A percentile compares a stretch with the other conserved stretches of the same genome.
phyloP scores from a whole-genome alignment of 768 basidiomycete species.

The Rhodotorula sphaerocarpa region DNA sequence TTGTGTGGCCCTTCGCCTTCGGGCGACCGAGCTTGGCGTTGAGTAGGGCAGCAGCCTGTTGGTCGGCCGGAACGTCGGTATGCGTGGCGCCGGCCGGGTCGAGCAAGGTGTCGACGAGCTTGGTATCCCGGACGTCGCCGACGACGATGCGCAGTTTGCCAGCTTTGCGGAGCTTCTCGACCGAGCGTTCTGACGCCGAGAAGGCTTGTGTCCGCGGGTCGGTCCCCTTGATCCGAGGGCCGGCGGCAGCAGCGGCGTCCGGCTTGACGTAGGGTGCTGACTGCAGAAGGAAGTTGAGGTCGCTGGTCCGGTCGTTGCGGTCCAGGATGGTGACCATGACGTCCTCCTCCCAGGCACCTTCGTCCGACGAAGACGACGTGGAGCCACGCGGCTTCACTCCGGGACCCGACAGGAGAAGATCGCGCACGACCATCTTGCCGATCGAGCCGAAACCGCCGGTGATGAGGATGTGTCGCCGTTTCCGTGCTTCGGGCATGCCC shows the following conservation, averaged over 20 bases:
- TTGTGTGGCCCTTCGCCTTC: conserved; percentile 25
- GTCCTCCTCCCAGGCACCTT: conserved; percentile 27
- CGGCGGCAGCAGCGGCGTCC: not conserved
- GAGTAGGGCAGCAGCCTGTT: conserved; percentile 23
- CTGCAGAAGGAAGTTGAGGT: conserved; percentile 37
- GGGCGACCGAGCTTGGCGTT: conserved; percentile 16
- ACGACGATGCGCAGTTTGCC: conserved; percentile 32
- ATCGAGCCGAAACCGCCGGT: conserved; percentile 38
- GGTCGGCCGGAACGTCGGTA: conserved; percentile 6
- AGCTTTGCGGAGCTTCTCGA: conserved; percentile 21
- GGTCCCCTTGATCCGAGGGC: conserved; percentile 23
- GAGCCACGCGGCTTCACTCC: no score
- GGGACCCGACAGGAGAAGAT: conserved; percentile 34
- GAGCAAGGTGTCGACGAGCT: conserved; percentile 21
- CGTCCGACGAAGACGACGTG: conserved; percentile 2
- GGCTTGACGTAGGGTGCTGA: conserved; percentile 33
- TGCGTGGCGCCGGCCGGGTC: conserved; percentile 1
- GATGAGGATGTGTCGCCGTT: conserved; percentile 35
- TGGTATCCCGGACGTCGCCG: conserved; percentile 30
- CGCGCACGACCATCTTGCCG: conserved; percentile 36
- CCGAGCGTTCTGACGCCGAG: conserved; percentile 25
- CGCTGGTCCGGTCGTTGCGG: conserved; percentile 23
- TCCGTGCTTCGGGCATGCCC: not conserved
- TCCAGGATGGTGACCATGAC: conserved; percentile 37
- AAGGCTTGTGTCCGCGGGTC: conserved; percentile 34